Conservation (phyloP, 176 grass and related monocot species). For the Raddia distichophylla region DNA sequence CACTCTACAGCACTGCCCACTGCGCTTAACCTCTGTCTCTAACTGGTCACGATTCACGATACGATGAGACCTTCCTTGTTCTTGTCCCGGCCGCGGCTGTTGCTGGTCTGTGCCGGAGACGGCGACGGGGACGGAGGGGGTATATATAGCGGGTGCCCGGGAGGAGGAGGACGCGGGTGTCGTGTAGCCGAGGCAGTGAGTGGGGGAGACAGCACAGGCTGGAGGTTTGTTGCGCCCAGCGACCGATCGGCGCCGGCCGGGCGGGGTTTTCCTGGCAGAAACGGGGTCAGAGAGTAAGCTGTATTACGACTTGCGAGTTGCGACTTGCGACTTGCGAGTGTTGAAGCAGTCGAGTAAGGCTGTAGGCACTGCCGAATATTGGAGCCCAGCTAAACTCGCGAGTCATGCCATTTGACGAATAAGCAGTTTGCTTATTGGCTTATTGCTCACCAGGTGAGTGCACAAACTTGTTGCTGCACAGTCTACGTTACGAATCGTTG, state of each 20-base stretch:
- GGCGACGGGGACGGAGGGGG: slow-evolving; percentile 4
- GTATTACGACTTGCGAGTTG: no score
- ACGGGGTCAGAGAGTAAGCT: no score
- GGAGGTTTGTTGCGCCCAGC: slow-evolving; percentile 34
- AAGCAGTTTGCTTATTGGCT: no score
- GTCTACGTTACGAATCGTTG: no score
- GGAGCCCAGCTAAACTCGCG: no score
- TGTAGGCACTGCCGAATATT: no score
- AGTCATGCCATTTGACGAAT: no score
- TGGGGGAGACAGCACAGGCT: slow-evolving; percentile 56
- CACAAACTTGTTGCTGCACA: no score
- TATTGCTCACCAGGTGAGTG: no score
- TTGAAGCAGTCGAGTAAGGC: no score
- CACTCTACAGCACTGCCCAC: slow-evolving; percentile 47
- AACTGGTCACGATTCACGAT: background rate
- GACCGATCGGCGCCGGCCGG: background rate
- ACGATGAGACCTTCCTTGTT: background rate
- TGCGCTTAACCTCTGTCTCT: background rate
- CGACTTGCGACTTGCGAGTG: no score
- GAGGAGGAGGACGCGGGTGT: slow-evolving; percentile 30
- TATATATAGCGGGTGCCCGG: slow-evolving; percentile 34
- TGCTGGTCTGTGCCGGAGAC: slow-evolving; percentile 31
- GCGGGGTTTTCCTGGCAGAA: background rate
- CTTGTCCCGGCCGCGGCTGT: background rate
- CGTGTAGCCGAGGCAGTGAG: slow-evolving; percentile 39